Evolutionary conservation across 306 rosid genomes (phyloP).

Genomic region (Casuarina glauca): DNA sequence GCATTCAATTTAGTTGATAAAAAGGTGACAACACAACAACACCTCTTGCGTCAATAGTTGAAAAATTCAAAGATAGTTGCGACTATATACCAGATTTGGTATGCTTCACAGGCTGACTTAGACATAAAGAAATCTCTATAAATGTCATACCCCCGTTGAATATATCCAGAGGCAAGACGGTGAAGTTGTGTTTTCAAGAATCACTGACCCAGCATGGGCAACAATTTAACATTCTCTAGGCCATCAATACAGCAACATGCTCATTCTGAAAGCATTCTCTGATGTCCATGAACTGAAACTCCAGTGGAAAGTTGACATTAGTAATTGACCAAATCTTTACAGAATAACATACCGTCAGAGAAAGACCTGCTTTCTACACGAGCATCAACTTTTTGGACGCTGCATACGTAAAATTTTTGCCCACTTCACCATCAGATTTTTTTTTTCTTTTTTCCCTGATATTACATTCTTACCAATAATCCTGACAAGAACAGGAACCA

Average conservation of each 20-base stretch:
- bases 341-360: background rate
- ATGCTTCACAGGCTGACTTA: background rate
- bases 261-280: background rate
- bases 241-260: constrained; percentile 3
- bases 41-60: constrained; percentile 1
- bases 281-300: constrained; percentile 14
- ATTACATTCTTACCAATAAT: constrained; percentile 59
- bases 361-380: background rate
- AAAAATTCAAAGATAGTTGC: constrained; percentile 5
- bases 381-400: constrained; percentile 6
- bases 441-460: constrained; percentile 7
- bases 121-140: background rate
- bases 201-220: background rate
- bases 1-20: background rate
- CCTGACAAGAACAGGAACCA: constrained; percentile 80
- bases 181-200: constrained; percentile 14
- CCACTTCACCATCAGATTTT: constrained; percentile 16
- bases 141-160: background rate
- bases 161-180: background rate
- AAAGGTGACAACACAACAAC: constrained; percentile 14
- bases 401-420: constrained; percentile 1
- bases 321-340: background rate
- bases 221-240: background rate
- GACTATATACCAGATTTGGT: background rate
- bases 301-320: constrained; percentile 2